Evolutionary conservation across 139 green algal genomes (phyloP).

Genomic region (Micractinium sp.): DNA sequence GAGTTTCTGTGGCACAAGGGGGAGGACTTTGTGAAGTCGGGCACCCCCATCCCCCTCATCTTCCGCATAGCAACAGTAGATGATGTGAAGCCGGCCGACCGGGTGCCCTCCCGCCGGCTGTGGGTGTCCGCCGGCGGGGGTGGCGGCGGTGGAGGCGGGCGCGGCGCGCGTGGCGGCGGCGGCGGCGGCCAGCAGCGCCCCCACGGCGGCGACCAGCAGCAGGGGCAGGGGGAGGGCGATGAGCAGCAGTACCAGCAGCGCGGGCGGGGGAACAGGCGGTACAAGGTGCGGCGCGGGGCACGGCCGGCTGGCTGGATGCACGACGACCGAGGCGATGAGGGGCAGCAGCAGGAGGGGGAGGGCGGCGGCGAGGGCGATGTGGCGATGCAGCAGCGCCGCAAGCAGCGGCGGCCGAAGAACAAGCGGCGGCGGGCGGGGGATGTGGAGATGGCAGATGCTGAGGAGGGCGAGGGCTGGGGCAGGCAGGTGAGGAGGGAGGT

Average conservation of each 20-base stretch:
- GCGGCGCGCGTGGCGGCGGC: background rate
- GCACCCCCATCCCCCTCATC: slow-evolving; percentile 48
- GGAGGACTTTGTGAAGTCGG: slow-evolving; percentile 56
- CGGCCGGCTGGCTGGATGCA: slow-evolving; percentile 2
- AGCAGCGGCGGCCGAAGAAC: background rate
- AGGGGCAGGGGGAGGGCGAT: background rate
- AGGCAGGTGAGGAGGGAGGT: background rate
- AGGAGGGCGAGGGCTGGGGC: background rate
- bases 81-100: slow-evolving; percentile 43
- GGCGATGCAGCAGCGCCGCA: background rate
- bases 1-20: slow-evolving; percentile 80
- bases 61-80: slow-evolving; percentile 57
- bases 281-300: background rate
- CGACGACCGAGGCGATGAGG: slow-evolving; percentile 1
- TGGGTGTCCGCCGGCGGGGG: slow-evolving; percentile 29
- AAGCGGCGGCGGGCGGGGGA: slow-evolving; percentile 33
- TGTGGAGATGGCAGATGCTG: slow-evolving; percentile 50
- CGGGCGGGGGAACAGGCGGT: background rate
- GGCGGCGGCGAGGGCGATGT: background rate
- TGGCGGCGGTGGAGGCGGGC: background rate
- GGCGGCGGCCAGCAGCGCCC: slow-evolving; percentile 9
- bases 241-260: background rate
- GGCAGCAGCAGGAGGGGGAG: background rate
- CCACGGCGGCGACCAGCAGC: background rate
- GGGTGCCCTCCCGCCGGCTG: slow-evolving; percentile 48